Base-by-base conservation (phyloP, 2,329 filamentous ascomycete species). In the Xylaria sp. region DNA sequence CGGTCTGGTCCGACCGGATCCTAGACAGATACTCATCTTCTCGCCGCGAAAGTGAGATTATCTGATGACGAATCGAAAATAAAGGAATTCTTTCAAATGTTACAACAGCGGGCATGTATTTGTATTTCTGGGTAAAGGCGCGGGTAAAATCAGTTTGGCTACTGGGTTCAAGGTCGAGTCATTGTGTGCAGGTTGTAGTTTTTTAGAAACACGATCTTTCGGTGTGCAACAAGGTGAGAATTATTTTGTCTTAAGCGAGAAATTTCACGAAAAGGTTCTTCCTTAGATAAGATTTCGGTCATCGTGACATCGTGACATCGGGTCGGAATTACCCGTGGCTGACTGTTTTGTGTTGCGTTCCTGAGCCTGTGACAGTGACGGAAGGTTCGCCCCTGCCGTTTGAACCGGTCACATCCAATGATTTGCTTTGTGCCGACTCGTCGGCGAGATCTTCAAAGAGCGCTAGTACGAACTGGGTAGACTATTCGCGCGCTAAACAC, bases 1-100 rank as follows among this genome's bases (percentile, higher is more conserved):
- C 44, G 63, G 63, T 47, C 52, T 65, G 3, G 63, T 65, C 19
- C 61, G 63, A 23, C 63, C 63, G 1, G 63, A 65, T 51, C 63
- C 63, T 4, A 61, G 59, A 42, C 63, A 65, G 54, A 59, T 42
- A 3, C 59, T 65, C 18, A 55, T 65, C 11, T 65, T 65, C 49
- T 61, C 63, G 44, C 63, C 63, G 8, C 60, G 63, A 54, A 55
- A 59, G n/a, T 59, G 49, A 56, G 18, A n/a, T 46, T 8, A 42
- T 10, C 37, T 13, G 11, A 42, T 42, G 37, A 42, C 37, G 37
- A 42, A 42, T 42, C 37, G 37, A 13, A 42, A 42, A 10, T 2
- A 8, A 42, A 10, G 37, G 11, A 3, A 42, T 42, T 6, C 11
- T 13, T 42, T 5, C 23, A 23, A 30, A 4, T 30, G 1, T 30